These are phyloP conservation scores for Stagonosporopsis tanaceti DNA, from an alignment of 2,329 filamentous ascomycete genomes.

Conservation along the genomic window DNA sequence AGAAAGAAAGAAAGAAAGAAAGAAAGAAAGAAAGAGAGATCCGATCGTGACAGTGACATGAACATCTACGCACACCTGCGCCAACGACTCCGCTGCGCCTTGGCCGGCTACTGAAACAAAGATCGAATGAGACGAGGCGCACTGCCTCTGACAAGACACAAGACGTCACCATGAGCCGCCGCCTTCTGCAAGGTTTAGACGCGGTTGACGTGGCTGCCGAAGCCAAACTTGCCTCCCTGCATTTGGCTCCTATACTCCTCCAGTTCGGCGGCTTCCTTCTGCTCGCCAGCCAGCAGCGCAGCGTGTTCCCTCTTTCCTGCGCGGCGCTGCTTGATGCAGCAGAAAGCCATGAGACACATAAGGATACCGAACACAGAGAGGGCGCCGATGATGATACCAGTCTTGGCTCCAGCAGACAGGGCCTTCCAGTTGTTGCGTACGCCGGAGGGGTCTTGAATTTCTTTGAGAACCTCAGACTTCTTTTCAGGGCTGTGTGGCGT, in stretches of 20 bases:
- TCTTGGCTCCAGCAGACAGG: slow-evolving; percentile 44
- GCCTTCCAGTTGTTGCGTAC: slow-evolving; percentile 46
- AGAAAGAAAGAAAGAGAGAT: slow-evolving; percentile 2
- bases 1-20: too few relatives aligned
- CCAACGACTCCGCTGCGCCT: slow-evolving; percentile 14
- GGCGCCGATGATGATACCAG: slow-evolving; percentile 45
- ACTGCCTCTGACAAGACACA: not conserved
- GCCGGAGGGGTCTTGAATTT: slow-evolving; percentile 47
- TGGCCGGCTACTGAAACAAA: slow-evolving; percentile 22
- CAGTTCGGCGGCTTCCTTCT: slow-evolving; percentile 50
- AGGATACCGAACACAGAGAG: slow-evolving; percentile 38
- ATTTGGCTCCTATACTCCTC: slow-evolving; percentile 43
- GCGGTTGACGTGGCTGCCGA: slow-evolving; percentile 22
- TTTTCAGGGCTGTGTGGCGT: slow-evolving; percentile 20
- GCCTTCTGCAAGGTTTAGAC: slow-evolving; percentile 13
- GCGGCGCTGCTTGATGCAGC: slow-evolving; percentile 51
- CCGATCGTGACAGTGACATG: slow-evolving; percentile 22
- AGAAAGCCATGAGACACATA: slow-evolving; percentile 43
- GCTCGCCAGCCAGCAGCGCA: slow-evolving; percentile 41
- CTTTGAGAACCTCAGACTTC: slow-evolving; percentile 45
- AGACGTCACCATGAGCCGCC: not conserved
- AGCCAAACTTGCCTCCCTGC: slow-evolving; percentile 34
- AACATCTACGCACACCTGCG: slow-evolving; percentile 22
- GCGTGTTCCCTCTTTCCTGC: slow-evolving; percentile 46
- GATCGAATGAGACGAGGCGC: not conserved